Percentiles rank a stretch among this genome's conserved stretches.
Evolutionary conservation across 1,139 yeast genomes (phyloP).

Genomic region (Yamadazyma friedrichii): DNA sequence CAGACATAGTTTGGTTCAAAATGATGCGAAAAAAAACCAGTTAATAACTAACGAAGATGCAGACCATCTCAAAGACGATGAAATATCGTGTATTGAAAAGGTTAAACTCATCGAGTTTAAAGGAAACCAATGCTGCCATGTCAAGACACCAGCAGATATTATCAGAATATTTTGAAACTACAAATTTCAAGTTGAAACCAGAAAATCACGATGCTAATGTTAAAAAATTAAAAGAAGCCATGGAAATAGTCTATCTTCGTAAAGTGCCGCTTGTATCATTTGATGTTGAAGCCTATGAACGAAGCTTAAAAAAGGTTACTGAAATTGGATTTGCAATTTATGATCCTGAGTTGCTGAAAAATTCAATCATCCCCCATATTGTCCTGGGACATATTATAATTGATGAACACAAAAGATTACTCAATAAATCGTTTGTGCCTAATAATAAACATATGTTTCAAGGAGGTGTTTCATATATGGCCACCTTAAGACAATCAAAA

Average conservation of each 20-base stretch:
- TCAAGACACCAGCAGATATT: constrained; percentile 5
- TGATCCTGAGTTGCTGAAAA: constrained; percentile 50
- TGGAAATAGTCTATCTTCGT: constrained; percentile 29
- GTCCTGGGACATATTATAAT: constrained; percentile 58
- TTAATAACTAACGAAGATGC: neutral
- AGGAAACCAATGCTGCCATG: neutral
- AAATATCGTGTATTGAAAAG: neutral
- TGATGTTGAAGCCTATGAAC: constrained; percentile 71
- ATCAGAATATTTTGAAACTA: constrained; percentile 18
- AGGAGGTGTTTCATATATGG: constrained; percentile 54
- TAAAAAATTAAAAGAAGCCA: constrained; percentile 20
- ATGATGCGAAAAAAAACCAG: constrained; percentile 2
- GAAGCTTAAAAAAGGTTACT: constrained; percentile 45
- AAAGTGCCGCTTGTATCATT: constrained; percentile 49
- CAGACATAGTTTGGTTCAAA: neutral
- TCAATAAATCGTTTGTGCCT: constrained; percentile 62
- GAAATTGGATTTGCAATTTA: constrained; percentile 72
- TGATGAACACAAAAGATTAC: constrained; percentile 42
- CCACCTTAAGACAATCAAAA: constrained; percentile 35
- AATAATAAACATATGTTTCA: constrained; percentile 59
- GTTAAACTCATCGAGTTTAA: neutral
- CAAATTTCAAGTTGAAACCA: constrained; percentile 19
- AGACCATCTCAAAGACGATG: neutral
- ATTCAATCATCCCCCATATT: constrained; percentile 44
- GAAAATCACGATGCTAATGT: constrained; percentile 16